Base-by-base conservation (phyloP, 345 rosid species). In the Turritis glabra region DNA sequence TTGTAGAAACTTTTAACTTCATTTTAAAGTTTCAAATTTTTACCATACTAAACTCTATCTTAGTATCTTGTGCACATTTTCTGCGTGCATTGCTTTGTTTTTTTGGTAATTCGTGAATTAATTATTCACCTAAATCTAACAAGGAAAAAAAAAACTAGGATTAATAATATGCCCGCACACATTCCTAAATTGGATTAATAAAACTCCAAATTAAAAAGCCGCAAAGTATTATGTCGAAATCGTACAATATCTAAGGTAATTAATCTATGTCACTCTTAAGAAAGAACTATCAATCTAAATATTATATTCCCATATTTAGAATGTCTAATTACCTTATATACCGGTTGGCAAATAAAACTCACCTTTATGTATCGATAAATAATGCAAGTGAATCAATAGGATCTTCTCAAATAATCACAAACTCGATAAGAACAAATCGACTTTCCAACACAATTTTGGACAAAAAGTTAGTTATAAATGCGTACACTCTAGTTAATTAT, bases 321-420 rank as follows among this genome's bases (percentile, higher is more conserved):
- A 30, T 47, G 69, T 64, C 17, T 64, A 7, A 18, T 64, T 23
- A 29, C 29, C 54, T 26, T 46, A 18, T 58, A 35, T 59, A 59
- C 29, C n/a, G 11, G 14, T 35, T 48, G 12, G 12, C 23, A 8
- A 18, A 8, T 7, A 47, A 8, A 8, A 18, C 18, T 47, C 52
- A 8, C 23, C 11, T 18, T 18, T 40, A 43, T 40, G 17, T 5
- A 32, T 40, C 17, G 44, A 13, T 54, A 46, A 19, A 13, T 23
- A 26, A 32, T 65, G 44, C 57, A 65, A 48, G 70, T 65, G 26
- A 65, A 65, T 65, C 57, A 35, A 0, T 30, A 65, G 4, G 44
- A 65, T 65, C 56, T 13, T 46, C 29, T 65, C 40, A 21, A 48
- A 65, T 29, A 30, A 29, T 48, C 14, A 65, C 13, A 65, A 3